A percentile compares a stretch with the other conserved stretches of the same genome.
These are phyloP conservation scores for Saururus chinensis DNA, from an alignment of 164 flowering plant genomes.

Conservation along the genomic window DNA sequence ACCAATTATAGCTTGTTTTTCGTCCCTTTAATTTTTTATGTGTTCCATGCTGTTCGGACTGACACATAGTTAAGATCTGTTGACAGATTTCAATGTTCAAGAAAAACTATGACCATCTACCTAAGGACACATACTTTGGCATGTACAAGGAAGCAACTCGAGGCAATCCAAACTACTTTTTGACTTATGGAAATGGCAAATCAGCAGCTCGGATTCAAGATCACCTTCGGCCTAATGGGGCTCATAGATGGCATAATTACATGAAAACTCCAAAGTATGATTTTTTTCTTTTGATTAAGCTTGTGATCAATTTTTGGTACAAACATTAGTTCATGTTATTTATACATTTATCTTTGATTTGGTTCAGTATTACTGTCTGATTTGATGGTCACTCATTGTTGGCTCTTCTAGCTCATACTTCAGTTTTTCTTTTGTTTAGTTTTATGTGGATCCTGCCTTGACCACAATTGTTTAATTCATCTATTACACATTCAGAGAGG, in stretches of 20 bases:
- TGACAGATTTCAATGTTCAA: conserved; percentile 93
- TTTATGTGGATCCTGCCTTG: too few species aligned
- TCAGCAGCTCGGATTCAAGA: conserved; percentile 92
- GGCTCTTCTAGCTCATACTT: too few species aligned
- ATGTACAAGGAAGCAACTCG: conserved; percentile 86
- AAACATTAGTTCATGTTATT: too few species aligned
- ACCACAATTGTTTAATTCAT: too few species aligned
- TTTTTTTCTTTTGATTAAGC: neutral
- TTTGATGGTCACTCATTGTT: too few species aligned
- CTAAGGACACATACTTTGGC: conserved; percentile 81
- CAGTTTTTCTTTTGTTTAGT: too few species aligned
- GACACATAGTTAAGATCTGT: neutral
- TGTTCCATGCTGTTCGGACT: neutral
- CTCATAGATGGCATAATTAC: conserved; percentile 98
- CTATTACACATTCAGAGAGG: too few species aligned
- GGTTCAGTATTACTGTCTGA: too few species aligned
- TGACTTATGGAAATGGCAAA: conserved; percentile 98
- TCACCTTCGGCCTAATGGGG: conserved; percentile 98
- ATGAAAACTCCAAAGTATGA: conserved; percentile 88
- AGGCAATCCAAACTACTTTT: conserved; percentile 90
- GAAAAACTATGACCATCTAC: conserved; percentile 92
- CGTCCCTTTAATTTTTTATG: neutral
- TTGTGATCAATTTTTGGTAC: neutral
- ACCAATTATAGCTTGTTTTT: neutral
- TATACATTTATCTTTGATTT: too few species aligned